Percentiles rank a stretch among this genome's conserved stretches.
These are phyloP conservation scores for Gossypium rotundifolium DNA, from an alignment of 345 rosid species.

Conservation along the genomic window DNA sequence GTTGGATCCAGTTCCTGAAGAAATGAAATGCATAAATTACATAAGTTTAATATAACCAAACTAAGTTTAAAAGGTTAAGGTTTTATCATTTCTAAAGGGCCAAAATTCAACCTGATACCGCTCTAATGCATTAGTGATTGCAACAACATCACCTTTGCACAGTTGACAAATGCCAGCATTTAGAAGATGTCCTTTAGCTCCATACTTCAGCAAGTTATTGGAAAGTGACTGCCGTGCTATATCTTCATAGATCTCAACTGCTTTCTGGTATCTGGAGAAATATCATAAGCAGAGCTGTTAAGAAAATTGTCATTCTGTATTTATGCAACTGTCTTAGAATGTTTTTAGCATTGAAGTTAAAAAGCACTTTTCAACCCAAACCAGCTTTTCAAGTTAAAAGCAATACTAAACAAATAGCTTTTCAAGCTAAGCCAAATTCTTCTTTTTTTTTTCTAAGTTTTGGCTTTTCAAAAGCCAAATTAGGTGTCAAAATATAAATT, in stretches of 20 bases:
- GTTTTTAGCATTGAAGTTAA: too few species aligned
- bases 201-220: conserved; percentile 85
- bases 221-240: conserved; percentile 68
- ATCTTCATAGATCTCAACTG: conserved; percentile 87
- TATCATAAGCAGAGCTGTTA: conserved; percentile 8
- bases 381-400: too few species aligned
- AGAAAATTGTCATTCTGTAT: background rate
- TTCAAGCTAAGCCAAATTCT: too few species aligned
- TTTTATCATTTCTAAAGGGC: conserved; percentile 9
- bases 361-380: too few species aligned
- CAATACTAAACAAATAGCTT: too few species aligned
- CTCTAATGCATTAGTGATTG: conserved; percentile 85
- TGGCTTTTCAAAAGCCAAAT: too few species aligned
- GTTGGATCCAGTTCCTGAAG: conserved; percentile 92
- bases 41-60: conserved; percentile 8
- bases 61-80: background rate
- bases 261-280: conserved; percentile 68
- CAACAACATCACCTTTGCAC: conserved; percentile 85
- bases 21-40: conserved; percentile 11
- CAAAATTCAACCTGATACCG: conserved; percentile 61
- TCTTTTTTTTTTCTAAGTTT: too few species aligned
- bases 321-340: background rate
- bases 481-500: too few species aligned
- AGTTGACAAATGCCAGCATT: conserved; percentile 97
- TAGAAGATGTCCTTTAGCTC: conserved; percentile 98